Percentiles rank a stretch among this genome's conserved stretches.
phyloP scores from a whole-genome alignment of 2,329 filamentous ascomycete species.

The Grosmannia serpens region DNA sequence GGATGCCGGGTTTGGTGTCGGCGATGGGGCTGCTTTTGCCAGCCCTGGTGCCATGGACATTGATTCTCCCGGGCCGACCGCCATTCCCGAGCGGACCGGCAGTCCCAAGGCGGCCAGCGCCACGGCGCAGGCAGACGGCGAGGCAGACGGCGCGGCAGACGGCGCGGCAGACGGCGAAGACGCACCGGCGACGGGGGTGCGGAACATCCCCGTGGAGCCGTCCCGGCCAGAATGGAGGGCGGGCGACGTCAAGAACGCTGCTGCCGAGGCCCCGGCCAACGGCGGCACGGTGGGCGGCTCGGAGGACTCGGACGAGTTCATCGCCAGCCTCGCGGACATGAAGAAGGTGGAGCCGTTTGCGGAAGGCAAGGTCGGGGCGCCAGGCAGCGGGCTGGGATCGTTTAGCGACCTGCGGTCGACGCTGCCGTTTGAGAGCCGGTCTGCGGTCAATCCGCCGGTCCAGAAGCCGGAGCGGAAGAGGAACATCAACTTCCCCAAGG shows the following conservation, averaged over 20 bases:
- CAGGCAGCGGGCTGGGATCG: conserved; percentile 34
- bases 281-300: conserved; percentile 29
- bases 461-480: conserved; percentile 16
- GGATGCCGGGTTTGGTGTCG: conserved; percentile 1
- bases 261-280: conserved; percentile 8
- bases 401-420: conserved; percentile 44
- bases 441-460: conserved; percentile 17
- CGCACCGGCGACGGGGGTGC: conserved; percentile 22
- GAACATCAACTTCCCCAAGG: conserved; percentile 32
- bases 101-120: neutral
- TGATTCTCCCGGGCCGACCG: conserved; percentile 34
- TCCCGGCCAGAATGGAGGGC: conserved; percentile 48
- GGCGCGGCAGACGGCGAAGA: conserved; percentile 6
- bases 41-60: conserved; percentile 56
- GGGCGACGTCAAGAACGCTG: conserved; percentile 27
- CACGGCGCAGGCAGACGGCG: neutral
- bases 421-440: conserved; percentile 43
- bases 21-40: conserved; percentile 15
- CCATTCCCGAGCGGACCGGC: conserved; percentile 12
- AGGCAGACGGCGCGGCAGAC: neutral
- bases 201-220: conserved; percentile 47
- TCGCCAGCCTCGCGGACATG: conserved; percentile 41
- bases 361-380: conserved; percentile 20
- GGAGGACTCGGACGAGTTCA: conserved; percentile 44
- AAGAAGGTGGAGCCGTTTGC: conserved; percentile 44